Evolutionary conservation across 1,139 yeast species (phyloP), one percentile per base, ranked within the genome.

Genomic region (Suhomyces bribrorum): DNA sequence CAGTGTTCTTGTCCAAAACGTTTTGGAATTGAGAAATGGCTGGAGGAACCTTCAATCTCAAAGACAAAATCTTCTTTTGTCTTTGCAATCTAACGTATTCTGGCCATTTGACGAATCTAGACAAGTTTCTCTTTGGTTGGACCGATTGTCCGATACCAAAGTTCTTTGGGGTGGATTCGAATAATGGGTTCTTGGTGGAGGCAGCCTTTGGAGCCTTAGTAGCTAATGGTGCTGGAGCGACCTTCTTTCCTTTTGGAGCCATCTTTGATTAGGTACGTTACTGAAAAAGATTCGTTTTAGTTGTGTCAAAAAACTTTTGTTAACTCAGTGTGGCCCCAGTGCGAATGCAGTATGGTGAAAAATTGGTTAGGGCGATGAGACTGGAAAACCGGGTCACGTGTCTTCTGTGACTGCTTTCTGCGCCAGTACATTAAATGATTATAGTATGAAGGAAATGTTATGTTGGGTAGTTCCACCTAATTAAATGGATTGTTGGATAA

Each of bases 11-110:
- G 83, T 90, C 97, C 72, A 92, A 81, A 61, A 92, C 84, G 73
- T 84, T 77, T 66, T 87, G 87, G 83, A 90, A 92, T 77, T 92
- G 97, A 55, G 97, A 80, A 66, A 90, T 83, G 54, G 97, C 86
- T 64, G 98, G 98, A 56, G 98, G 98, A 65, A 90, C 97, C 85
- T 90, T 90, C 68, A 90, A 83, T 83, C 98, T 89, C 73, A 89
- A 71, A 60, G 85, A 78, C 70, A 90, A 81, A 65, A 90, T 86
- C 81, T 90, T 90, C 86, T 83, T 90, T 79, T 92, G 97, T 82
- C 97, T 88, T 77, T 87, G 95, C 58, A 86, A 79, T 79, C 95
- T 88, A 59, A 90, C 95, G 72, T 89, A 89, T 75, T 85, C 94
- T 69, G 97, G 97, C 97, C 97, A 90, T 76, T 86, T 90, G 66